phyloP scores from a whole-genome alignment of 345 rosid genomes.

The Clausena lansium region DNA sequence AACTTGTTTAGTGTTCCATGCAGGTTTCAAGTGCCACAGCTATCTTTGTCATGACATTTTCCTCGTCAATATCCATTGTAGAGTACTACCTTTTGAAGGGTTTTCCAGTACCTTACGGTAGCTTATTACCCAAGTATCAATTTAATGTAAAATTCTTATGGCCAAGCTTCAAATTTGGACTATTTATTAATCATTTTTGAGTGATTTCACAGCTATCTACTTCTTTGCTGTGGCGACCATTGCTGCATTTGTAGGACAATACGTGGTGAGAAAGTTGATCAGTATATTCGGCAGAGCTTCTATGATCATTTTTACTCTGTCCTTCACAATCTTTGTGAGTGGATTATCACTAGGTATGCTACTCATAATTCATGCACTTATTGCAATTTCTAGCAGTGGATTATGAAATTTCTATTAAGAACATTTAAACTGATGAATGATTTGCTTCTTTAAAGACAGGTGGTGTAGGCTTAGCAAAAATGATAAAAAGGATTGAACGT shows the following conservation, averaged over 20 bases:
- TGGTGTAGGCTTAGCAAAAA: slow-evolving; percentile 35
- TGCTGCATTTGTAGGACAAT: slow-evolving; percentile 38
- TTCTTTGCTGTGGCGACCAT: slow-evolving; percentile 28
- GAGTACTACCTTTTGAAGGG: slow-evolving; percentile 47
- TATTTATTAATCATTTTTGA: neutral
- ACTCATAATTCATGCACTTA: too few relatives aligned
- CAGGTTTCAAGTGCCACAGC: slow-evolving; percentile 54
- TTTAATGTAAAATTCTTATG: too few relatives aligned
- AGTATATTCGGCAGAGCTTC: slow-evolving; percentile 37
- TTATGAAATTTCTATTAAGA: too few relatives aligned
- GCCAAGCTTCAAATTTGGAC: too few relatives aligned
- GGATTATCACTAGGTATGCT: slow-evolving; percentile 32
- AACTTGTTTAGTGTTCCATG: neutral
- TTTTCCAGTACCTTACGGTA: slow-evolving; percentile 54
- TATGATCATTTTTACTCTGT: slow-evolving; percentile 32
- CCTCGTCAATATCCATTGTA: slow-evolving; percentile 48
- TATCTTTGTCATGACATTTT: slow-evolving; percentile 49
- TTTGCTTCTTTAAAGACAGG: slow-evolving; percentile 14
- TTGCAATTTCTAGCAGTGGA: too few relatives aligned
- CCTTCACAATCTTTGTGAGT: slow-evolving; percentile 33
- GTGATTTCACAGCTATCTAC: slow-evolving; percentile 28
- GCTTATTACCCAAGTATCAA: too few relatives aligned
- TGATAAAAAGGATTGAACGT: slow-evolving; percentile 27
- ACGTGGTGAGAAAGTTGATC: slow-evolving; percentile 27
- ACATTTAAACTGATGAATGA: too few relatives aligned